Percentiles rank a stretch among this genome's conserved stretches.
Conservation (phyloP, 2,329 filamentous ascomycete species). For the Knufia petricola region DNA sequence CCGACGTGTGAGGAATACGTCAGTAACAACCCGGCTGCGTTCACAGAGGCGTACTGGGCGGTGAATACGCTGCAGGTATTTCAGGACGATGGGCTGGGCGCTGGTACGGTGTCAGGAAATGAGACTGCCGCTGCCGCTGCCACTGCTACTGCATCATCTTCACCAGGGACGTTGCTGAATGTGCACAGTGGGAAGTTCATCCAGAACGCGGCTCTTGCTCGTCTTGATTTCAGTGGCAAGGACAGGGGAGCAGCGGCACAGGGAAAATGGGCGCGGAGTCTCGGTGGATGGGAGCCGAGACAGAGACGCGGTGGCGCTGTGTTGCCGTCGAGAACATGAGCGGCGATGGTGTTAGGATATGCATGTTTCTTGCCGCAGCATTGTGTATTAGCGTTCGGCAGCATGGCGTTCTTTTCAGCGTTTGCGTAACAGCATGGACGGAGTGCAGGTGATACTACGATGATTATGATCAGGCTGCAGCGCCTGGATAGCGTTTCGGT, state of each 20-base stretch:
- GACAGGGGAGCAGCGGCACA: background rate
- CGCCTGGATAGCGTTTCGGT: no score
- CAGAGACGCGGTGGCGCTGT: background rate
- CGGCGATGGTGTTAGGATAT: no score
- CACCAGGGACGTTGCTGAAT: no score
- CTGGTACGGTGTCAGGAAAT: background rate
- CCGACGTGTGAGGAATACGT: conserved; percentile 65
- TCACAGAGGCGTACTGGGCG: conserved; percentile 63
- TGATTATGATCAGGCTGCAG: no score
- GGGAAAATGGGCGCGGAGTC: background rate
- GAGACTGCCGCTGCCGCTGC: background rate
- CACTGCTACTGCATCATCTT: no score
- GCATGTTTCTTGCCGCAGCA: no score
- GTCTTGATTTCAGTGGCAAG: background rate
- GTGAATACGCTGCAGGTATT: conserved; percentile 63
- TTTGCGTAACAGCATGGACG: no score
- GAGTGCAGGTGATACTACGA: no score
- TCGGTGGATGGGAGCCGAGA: conserved; percentile 1
- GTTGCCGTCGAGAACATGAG: background rate
- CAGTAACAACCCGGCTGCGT: conserved; percentile 54
- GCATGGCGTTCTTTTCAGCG: no score
- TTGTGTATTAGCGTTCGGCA: no score
- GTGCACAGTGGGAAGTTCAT: conserved; percentile 6
- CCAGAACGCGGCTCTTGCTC: background rate
- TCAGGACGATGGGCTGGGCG: conserved; percentile 24